phyloP scores from a whole-genome alignment of 345 rosid species.

The Alliaria petiolata region DNA sequence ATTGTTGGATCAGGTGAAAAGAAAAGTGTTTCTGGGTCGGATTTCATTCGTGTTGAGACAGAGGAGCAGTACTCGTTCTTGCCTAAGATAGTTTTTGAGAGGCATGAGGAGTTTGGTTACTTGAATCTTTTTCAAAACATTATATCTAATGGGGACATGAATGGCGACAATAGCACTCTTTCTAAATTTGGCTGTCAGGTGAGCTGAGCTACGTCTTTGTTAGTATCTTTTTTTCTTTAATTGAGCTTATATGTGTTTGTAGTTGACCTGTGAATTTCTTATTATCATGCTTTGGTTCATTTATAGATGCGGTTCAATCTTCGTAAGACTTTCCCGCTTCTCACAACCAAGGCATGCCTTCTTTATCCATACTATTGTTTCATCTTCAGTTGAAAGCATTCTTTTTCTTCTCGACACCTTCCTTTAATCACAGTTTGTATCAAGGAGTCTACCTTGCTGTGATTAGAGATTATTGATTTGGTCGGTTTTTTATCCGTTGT shows the following conservation, averaged over 20 bases:
- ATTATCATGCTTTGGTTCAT: not conserved
- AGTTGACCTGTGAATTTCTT: not conserved
- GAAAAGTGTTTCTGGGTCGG: slow-evolving; percentile 31
- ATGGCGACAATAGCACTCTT: slow-evolving; percentile 53
- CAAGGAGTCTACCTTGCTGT: not conserved
- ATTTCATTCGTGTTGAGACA: not conserved
- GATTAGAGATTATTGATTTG: not conserved
- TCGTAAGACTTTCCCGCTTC: slow-evolving; percentile 79
- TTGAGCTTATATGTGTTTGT: not conserved
- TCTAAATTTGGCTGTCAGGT: slow-evolving; percentile 95
- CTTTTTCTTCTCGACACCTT: too few species aligned
- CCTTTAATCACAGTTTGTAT: too few species aligned
- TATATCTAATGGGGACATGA: slow-evolving; percentile 55
- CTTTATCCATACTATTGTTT: not conserved
- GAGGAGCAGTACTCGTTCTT: slow-evolving; percentile 49
- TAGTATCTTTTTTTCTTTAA: not conserved
- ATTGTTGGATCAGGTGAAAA: slow-evolving; percentile 38
- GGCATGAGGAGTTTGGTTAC: slow-evolving; percentile 73
- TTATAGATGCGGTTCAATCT: slow-evolving; percentile 77
- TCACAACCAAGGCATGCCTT: slow-evolving; percentile 71
- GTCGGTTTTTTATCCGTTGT: not conserved
- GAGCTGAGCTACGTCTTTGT: not conserved
- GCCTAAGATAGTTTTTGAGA: slow-evolving; percentile 69
- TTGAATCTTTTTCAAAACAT: slow-evolving; percentile 63
- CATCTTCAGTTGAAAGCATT: not conserved